These are phyloP conservation scores for Ophiostoma sp. DNA, from an alignment of 2,329 filamentous ascomycete genomes.

Conservation along the genomic window DNA sequence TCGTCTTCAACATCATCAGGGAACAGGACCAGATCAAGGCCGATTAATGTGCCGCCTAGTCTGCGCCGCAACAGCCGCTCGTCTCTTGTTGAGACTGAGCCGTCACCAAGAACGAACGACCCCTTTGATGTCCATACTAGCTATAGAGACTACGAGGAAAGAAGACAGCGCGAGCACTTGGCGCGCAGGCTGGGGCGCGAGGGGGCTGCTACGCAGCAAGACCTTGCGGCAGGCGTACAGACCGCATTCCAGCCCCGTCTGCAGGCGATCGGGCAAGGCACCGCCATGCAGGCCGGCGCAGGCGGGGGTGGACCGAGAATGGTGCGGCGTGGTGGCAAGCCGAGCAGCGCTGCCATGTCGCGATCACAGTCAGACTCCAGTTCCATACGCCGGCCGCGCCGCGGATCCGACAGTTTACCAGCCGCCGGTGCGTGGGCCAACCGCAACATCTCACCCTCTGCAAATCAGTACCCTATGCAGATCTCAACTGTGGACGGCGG, in stretches of 20 bases:
- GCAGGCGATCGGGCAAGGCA: neutral
- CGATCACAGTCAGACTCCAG: neutral
- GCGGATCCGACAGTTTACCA: neutral
- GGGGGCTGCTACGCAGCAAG: neutral
- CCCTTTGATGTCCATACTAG: constrained; percentile 30
- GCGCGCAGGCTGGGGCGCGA: neutral
- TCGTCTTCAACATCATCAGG: neutral
- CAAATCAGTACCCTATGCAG: constrained; percentile 10
- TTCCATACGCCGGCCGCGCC: neutral
- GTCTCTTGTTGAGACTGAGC: constrained; percentile 43
- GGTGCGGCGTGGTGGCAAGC: neutral
- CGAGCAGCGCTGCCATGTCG: neutral
- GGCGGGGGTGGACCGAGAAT: too few relatives aligned
- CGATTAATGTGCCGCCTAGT: constrained; percentile 13
- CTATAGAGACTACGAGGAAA: constrained; percentile 31
- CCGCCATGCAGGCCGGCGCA: neutral
- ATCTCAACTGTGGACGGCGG: constrained; percentile 9
- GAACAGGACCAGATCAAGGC: neutral
- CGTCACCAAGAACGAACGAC: constrained; percentile 35
- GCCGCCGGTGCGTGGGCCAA: neutral
- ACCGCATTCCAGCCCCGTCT: neutral
- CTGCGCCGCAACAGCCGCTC: constrained; percentile 29
- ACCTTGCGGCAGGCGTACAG: neutral
- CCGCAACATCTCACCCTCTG: neutral
- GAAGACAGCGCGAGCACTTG: constrained; percentile 4